Conservation (phyloP, 1,284 basidiomycete species). For the Tilletia walkeri region DNA sequence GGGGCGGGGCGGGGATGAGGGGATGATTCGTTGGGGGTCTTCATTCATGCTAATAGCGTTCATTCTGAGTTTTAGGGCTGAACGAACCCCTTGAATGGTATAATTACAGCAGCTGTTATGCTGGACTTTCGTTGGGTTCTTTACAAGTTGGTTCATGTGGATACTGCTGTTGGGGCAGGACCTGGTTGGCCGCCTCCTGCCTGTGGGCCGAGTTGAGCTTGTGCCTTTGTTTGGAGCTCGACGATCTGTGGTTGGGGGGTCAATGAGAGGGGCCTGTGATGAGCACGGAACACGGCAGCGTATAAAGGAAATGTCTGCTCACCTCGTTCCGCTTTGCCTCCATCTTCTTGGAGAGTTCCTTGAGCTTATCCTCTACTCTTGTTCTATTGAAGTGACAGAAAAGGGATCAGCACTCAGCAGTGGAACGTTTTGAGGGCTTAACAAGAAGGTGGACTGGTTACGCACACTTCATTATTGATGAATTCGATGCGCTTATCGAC, state of each 20-base stretch:
- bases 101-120: too few relatives aligned
- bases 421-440: too few relatives aligned
- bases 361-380: conserved; percentile 37
- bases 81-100: too few relatives aligned
- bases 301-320: not conserved
- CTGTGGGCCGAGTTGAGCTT: conserved; percentile 17
- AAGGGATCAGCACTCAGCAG: too few relatives aligned
- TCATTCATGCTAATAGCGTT: too few relatives aligned
- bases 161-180: not conserved
- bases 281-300: not conserved
- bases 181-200: not conserved
- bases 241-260: conserved; percentile 27
- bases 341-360: conserved; percentile 34
- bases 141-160: too few relatives aligned
- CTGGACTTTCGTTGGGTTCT: too few relatives aligned
- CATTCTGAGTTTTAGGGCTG: too few relatives aligned
- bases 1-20: not conserved
- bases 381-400: conserved; percentile 21
- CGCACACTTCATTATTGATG: conserved; percentile 84
- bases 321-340: conserved; percentile 46
- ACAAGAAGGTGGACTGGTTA: too few relatives aligned
- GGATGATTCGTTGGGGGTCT: too few relatives aligned
- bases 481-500: conserved; percentile 89
- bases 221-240: conserved; percentile 35
- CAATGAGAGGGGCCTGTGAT: not conserved